Base-by-base conservation (phyloP, 2,329 filamentous ascomycete species). In the Venturia oleaginea region DNA sequence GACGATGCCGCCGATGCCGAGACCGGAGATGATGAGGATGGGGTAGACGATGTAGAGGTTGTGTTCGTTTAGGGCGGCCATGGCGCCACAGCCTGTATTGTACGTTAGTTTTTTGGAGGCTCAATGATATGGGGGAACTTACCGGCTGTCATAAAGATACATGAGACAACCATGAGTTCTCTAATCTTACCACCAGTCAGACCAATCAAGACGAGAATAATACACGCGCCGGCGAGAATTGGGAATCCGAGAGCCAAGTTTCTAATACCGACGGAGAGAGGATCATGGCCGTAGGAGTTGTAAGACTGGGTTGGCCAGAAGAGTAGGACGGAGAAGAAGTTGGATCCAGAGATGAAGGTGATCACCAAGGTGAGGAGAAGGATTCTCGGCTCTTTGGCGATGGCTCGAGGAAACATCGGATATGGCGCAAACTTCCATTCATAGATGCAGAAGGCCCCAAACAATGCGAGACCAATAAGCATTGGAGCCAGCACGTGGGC, bases 1-100 rank as follows among this genome's bases (percentile, higher is more conserved):
- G 19, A 89, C 83, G 61, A 89, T 86, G 1, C 84, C 86, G 7
- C 86, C 87, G 4, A 89, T 84, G 7, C 87, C 87, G 2, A 89
- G 72, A 4, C 84, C 83, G 1, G 85, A 84, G 4, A 89, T 70
- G 17, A 83, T 75, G n/a, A 89, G 76, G 32, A 88, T 74, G 17
- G 78, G 81, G 76, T 83, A 87, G 19, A 86, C 74, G 22, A 77
- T 74, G 65, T 77, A 68, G 62, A 86, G 76, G 68, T 86, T 87
- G 71, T 85, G 77, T 4, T 76, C 71, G 2, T 73, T 74, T 0
- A 80, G 81, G 27, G 80, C 73, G 1, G 83, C 76, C 65, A 87
- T 74, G 3, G 81, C 78, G 42, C 83, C 84, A 68, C 79, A 84
- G 32, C 83, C 78, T 79, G 34, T 40, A 38, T 30, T 13, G 11